These are phyloP conservation scores for Cicer bijugum DNA, from an alignment of 306 rosid genomes.

Conservation along the genomic window DNA sequence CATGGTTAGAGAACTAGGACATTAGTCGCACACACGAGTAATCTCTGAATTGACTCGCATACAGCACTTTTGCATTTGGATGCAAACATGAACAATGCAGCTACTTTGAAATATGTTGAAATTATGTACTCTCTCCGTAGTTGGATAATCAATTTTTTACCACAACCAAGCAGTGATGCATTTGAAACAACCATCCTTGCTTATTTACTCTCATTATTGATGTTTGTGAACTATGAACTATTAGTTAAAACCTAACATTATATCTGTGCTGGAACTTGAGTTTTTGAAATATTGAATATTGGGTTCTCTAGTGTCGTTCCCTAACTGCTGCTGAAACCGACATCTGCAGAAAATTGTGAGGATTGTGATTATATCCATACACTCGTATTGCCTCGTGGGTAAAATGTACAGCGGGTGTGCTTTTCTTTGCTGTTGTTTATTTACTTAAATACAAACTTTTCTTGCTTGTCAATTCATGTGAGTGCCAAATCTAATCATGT, in stretches of 20 bases:
- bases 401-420: constrained; percentile 25
- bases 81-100: constrained; percentile 30
- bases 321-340: constrained; percentile 37
- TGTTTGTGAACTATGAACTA: constrained; percentile 14
- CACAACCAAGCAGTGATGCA: neutral
- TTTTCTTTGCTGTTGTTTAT: constrained; percentile 9
- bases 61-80: constrained; percentile 13
- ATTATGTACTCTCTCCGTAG: neutral
- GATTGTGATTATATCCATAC: constrained; percentile 14
- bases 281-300: constrained; percentile 16
- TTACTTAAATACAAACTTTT: constrained; percentile 15
- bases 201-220: constrained; percentile 5
- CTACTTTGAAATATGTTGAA: constrained; percentile 30
- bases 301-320: constrained; percentile 22
- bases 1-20: constrained; percentile 27
- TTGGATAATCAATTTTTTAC: constrained; percentile 17
- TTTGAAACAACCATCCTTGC: constrained; percentile 1
- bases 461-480: constrained; percentile 26
- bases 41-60: neutral
- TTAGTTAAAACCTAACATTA: neutral
- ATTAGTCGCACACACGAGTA: neutral
- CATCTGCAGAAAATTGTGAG: constrained; percentile 11
- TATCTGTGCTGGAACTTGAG: constrained; percentile 20
- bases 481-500: constrained; percentile 46
- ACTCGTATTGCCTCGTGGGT: constrained; percentile 10